A percentile compares a stretch with the other conserved stretches of the same genome.
Evolutionary conservation across 345 rosid species (phyloP).

Genomic region (Isatis tinctoria): DNA sequence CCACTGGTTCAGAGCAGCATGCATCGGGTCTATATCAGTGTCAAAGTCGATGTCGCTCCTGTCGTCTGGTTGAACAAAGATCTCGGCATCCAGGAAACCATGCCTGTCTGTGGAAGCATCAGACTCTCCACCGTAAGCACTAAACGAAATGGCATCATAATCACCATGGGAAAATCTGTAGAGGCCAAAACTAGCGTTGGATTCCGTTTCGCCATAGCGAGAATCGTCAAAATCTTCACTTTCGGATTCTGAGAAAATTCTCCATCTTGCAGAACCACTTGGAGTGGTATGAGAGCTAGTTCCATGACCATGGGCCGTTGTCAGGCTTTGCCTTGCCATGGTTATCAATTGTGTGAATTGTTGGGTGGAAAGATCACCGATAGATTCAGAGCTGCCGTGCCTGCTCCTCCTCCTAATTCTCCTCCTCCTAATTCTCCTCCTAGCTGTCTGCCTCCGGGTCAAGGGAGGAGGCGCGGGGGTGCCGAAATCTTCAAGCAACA

Average conservation of each 20-base stretch:
- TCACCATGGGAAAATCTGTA: constrained; percentile 50
- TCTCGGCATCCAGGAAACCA: constrained; percentile 48
- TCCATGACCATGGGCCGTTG: constrained; percentile 34
- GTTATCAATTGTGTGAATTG: constrained; percentile 54
- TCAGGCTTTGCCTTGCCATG: constrained; percentile 50
- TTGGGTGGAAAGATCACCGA: constrained; percentile 49
- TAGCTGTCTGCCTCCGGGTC: constrained; percentile 32
- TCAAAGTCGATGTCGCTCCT: constrained; percentile 60
- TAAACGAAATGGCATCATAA: constrained; percentile 62
- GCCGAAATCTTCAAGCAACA: constrained; percentile 64
- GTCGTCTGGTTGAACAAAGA: constrained; percentile 43
- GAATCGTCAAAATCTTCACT: constrained; percentile 63
- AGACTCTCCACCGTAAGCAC: constrained; percentile 70
- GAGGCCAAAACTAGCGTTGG: constrained; percentile 51
- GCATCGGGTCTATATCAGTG: constrained; percentile 94
- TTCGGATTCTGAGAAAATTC: constrained; percentile 63
- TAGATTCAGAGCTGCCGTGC: constrained; percentile 63
- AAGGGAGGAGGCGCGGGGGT: constrained; percentile 34
- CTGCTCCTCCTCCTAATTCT: constrained; percentile 43
- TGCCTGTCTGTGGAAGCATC: constrained; percentile 73
- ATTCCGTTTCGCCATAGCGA: constrained; percentile 49
- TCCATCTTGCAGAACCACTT: constrained; percentile 66
- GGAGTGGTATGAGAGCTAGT: constrained; percentile 55
- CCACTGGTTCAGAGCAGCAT: constrained; percentile 75
- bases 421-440: constrained; percentile 40